Evolutionary conservation across 805 yeast species (phyloP), one percentile per base, ranked within the genome.

Genomic region (Wickerhamomyces subpelliculosus): DNA sequence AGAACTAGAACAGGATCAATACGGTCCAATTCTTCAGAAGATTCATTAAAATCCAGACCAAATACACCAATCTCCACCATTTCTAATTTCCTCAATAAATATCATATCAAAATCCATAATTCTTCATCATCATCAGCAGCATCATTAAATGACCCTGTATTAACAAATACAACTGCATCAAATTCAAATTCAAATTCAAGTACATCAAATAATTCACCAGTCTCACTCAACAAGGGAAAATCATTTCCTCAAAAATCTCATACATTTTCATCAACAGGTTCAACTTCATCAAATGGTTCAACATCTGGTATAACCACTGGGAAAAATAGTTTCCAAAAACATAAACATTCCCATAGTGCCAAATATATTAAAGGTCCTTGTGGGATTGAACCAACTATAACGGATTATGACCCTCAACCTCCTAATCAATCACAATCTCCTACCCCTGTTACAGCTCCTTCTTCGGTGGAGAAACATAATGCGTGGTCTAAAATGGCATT

Each of bases 351-450:
- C 19, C 35, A 22, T 20, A 16, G 29, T 16, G 8, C 29, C 6
- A 27, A 27, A 16, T 41, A 41, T 24, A n/a, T 38, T 12, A 43
- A 37, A 28, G 49, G 47, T 2, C 51, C 51, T 4, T 47, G 51
- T 38, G 48, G 48, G 1, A 45, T 47, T 20, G 41, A 26, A 21
- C 49, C 49, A 14, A 28, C 35, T 9, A 19, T 28, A 2, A 18
- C 26, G 17, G 38, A 47, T 8, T 47, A 41, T 34, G 32, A 47
- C 26, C 51, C 51, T 19, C 35, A 27, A 25, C 45, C 47, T 1
- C 50, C 50, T 19, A 26, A 6, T 5, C 24, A 25, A n/a, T n/a
- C n/a, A n/a, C n/a, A n/a, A n/a, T n/a, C n/a, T n/a, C n/a, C n/a
- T n/a, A n/a, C n/a, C n/a, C n/a, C n/a, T n/a, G n/a, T n/a, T n/a